phyloP scores from a whole-genome alignment of 2,329 filamentous ascomycete genomes.

The Sarocladium strictum region DNA sequence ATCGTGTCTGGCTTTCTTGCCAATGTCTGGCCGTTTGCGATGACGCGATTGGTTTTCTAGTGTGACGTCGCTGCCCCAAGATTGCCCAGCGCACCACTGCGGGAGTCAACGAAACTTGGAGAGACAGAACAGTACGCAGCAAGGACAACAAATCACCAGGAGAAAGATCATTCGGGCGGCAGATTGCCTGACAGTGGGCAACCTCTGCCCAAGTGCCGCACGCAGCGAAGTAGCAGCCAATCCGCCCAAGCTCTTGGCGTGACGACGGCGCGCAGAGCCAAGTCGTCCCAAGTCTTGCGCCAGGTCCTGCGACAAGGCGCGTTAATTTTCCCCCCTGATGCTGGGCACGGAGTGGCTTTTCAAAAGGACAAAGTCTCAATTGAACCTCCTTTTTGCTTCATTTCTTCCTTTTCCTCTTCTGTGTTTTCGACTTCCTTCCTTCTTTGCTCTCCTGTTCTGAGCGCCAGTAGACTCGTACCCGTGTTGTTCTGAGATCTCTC shows the following conservation, averaged over 20 bases:
- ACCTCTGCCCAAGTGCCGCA: not conserved
- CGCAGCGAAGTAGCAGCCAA: not conserved
- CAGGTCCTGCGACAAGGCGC: not conserved
- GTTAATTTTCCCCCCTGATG: constrained; percentile 1
- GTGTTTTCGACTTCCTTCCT: not conserved
- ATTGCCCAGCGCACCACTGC: not conserved
- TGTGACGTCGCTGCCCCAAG: not conserved
- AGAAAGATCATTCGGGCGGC: no score
- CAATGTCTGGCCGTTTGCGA: not conserved
- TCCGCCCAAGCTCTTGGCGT: constrained; percentile 1
- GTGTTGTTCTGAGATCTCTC: no score
- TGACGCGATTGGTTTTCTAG: not conserved
- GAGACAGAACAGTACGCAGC: no score
- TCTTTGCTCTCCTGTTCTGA: not conserved
- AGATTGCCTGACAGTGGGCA: not conserved
- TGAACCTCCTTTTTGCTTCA: no score
- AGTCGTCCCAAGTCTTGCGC: not conserved
- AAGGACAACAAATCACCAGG: no score
- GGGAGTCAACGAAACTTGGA: no score
- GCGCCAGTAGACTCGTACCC: no score
- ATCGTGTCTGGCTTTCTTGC: no score
- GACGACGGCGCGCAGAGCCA: constrained; percentile 8
- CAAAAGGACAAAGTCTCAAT: no score
- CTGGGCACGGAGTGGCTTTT: not conserved
- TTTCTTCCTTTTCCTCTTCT: not conserved